A percentile compares a stretch with the other conserved stretches of the same genome.
phyloP scores from a whole-genome alignment of 495 filamentous ascomycete genomes.

The Aspergillus bridgeri region DNA sequence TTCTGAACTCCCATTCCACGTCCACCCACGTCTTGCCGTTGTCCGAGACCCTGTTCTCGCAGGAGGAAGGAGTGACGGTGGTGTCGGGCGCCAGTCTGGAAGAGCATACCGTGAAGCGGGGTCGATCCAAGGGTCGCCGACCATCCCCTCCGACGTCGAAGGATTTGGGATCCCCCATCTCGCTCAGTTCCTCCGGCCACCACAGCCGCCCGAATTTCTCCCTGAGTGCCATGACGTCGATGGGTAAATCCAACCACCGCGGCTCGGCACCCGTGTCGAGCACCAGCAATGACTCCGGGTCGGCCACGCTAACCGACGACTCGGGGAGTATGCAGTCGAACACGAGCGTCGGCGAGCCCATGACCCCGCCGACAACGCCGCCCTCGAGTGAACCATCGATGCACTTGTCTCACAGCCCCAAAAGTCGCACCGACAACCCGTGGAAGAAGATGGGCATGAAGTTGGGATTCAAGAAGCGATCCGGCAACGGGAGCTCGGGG shows the following conservation, averaged over 20 bases:
- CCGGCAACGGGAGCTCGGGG: slow-evolving; percentile 28
- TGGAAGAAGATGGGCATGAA: slow-evolving; percentile 88
- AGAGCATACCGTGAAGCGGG: slow-evolving; percentile 29
- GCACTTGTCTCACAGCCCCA: slow-evolving; percentile 48
- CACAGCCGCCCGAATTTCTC: slow-evolving; percentile 32
- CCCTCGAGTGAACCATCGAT: slow-evolving; percentile 58
- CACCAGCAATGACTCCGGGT: slow-evolving; percentile 38
- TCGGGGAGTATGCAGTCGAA: slow-evolving; percentile 45
- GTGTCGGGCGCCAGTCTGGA: slow-evolving; percentile 31
- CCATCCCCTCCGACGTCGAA: slow-evolving; percentile 45
- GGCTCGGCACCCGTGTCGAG: slow-evolving; percentile 34
- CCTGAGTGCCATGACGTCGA: slow-evolving; percentile 29
- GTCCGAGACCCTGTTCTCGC: slow-evolving; percentile 27
- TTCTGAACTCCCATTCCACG: slow-evolving; percentile 38
- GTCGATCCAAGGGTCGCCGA: slow-evolving; percentile 36
- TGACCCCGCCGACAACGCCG: slow-evolving; percentile 88
- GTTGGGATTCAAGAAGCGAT: slow-evolving; percentile 65
- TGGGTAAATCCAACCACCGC: slow-evolving; percentile 33
- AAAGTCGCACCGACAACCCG: slow-evolving; percentile 52
- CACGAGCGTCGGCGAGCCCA: slow-evolving; percentile 56
- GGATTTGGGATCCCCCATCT: slow-evolving; percentile 32
- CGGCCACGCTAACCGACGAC: slow-evolving; percentile 44
- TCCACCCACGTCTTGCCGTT: slow-evolving; percentile 31
- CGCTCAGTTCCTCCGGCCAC: slow-evolving; percentile 20
- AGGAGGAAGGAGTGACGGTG: slow-evolving; percentile 34